Conservation (phyloP, 179 eudicot species). For the Beta corolliflora region DNA sequence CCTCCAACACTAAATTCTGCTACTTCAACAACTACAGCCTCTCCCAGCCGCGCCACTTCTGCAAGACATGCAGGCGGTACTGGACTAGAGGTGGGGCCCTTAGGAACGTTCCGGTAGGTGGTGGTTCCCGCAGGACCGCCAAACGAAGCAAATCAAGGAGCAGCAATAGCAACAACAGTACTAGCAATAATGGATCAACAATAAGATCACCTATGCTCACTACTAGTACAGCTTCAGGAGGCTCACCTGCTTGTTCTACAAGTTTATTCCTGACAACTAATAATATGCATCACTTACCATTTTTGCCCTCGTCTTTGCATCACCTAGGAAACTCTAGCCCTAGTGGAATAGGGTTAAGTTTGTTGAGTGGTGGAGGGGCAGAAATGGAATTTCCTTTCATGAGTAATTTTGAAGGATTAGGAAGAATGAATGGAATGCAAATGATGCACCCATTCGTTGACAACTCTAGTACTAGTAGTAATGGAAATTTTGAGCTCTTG, state of each 20-base stretch:
- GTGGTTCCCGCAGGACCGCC: conserved; percentile 27
- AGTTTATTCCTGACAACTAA: conserved; percentile 22
- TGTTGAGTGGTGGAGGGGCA: conserved; percentile 22
- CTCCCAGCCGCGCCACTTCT: conserved; percentile 30
- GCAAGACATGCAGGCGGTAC: conserved; percentile 28
- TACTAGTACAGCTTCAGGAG: background rate
- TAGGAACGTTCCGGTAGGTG: conserved; percentile 27
- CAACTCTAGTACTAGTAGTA: background rate
- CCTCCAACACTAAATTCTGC: too few species aligned
- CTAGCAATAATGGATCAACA: background rate
- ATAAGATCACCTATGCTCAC: background rate
- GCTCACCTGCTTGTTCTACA: conserved; percentile 15
- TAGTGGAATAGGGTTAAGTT: conserved; percentile 24
- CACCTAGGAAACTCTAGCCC: conserved; percentile 22
- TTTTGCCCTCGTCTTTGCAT: conserved; percentile 27
- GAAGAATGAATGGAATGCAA: conserved; percentile 24
- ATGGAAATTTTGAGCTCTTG: background rate
- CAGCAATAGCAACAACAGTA: background rate
- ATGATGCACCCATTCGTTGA: conserved; percentile 13
- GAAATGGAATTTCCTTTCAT: conserved; percentile 32
- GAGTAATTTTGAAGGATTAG: conserved; percentile 29
- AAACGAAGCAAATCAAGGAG: conserved; percentile 22
- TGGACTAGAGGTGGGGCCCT: conserved; percentile 33
- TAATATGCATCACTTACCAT: conserved; percentile 22
- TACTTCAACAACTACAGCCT: too few species aligned